These are phyloP conservation scores for Akanthomyces dipterigenus DNA, from an alignment of 2,329 filamentous ascomycete genomes.

Conservation along the genomic window DNA sequence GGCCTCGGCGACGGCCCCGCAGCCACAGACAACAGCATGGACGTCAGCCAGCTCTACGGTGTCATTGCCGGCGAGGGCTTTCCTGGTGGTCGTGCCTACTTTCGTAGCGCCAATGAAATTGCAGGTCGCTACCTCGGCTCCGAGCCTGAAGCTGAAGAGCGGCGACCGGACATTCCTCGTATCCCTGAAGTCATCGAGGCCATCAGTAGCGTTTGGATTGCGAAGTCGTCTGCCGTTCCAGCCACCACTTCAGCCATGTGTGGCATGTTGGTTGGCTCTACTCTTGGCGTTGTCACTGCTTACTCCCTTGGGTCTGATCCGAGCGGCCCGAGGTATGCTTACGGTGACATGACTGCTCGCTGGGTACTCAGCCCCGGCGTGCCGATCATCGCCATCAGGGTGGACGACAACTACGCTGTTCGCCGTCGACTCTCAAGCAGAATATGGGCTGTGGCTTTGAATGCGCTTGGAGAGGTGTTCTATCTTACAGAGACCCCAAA, in stretches of 20 bases:
- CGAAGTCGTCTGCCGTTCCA: conserved; percentile 69
- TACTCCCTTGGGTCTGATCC: conserved; percentile 64
- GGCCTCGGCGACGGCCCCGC: conserved; percentile 74
- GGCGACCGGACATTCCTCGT: conserved; percentile 67
- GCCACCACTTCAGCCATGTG: conserved; percentile 68
- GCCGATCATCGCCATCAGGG: conserved; percentile 74
- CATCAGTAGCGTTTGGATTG: conserved; percentile 79
- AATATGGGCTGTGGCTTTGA: conserved; percentile 88
- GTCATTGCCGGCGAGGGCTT: conserved; percentile 81
- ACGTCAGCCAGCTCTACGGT: conserved; percentile 79
- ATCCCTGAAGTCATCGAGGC: conserved; percentile 64
- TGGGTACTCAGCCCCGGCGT: conserved; percentile 92
- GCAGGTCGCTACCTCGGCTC: conserved; percentile 67
- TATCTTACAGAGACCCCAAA: conserved; percentile 70
- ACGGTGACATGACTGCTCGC: conserved; percentile 75
- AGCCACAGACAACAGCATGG: conserved; percentile 79
- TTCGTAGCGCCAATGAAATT: conserved; percentile 65
- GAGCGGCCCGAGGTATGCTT: conserved; percentile 55
- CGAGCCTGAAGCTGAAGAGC: conserved; percentile 53
- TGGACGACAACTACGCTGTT: conserved; percentile 75
- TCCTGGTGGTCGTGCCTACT: conserved; percentile 75
- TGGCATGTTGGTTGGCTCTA: conserved; percentile 77
- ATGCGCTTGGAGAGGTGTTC: conserved; percentile 86
- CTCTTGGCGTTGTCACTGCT: conserved; percentile 72
- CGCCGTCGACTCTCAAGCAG: conserved; percentile 63